Conservation (phyloP, 441 rosid genomes). For the Corymbia calophylla region DNA sequence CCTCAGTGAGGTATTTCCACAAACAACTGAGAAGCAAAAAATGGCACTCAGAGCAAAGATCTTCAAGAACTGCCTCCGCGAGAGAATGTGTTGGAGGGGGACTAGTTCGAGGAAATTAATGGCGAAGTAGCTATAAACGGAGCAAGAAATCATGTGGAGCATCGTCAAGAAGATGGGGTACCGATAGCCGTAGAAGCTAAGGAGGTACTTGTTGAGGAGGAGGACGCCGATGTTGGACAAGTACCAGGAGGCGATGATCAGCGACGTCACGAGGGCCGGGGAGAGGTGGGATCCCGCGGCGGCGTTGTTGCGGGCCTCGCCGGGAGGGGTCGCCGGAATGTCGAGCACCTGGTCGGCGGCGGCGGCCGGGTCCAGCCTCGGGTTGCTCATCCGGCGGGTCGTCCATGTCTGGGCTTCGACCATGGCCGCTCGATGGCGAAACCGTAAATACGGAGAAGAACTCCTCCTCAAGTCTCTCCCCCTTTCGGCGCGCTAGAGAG, state of each 20-base stretch:
- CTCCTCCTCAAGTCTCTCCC: conserved; percentile 3
- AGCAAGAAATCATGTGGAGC: conserved; percentile 88
- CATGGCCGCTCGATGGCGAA: conserved; percentile 28
- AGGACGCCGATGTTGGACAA: conserved; percentile 90
- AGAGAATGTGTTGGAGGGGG: conserved; percentile 74
- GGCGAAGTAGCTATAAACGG: conserved; percentile 68
- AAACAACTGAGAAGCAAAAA: conserved; percentile 87
- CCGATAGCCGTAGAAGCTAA: conserved; percentile 78
- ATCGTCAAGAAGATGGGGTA: conserved; percentile 89
- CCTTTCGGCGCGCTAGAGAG: conserved; percentile 10
- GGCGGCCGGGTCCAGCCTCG: conserved; percentile 50
- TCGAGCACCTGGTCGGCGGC: conserved; percentile 46
- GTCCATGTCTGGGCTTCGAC: conserved; percentile 98
- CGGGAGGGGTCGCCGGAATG: conserved; percentile 86
- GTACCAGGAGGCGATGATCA: conserved; percentile 84
- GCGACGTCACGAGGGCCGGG: conserved; percentile 54
- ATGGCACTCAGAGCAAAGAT: conserved; percentile 76
- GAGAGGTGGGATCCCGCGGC: conserved; percentile 32
- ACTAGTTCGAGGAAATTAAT: conserved; percentile 66
- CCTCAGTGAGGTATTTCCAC: conserved; percentile 87
- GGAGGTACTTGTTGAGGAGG: conserved; percentile 85
- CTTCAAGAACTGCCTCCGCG: conserved; percentile 78
- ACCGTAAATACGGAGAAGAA: conserved; percentile 3
- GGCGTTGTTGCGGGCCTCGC: conserved; percentile 37
- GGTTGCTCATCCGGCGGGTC: conserved; percentile 95